Base-by-base conservation (phyloP, 495 filamentous ascomycete genomes). In the Penicillium robsamsonii region DNA sequence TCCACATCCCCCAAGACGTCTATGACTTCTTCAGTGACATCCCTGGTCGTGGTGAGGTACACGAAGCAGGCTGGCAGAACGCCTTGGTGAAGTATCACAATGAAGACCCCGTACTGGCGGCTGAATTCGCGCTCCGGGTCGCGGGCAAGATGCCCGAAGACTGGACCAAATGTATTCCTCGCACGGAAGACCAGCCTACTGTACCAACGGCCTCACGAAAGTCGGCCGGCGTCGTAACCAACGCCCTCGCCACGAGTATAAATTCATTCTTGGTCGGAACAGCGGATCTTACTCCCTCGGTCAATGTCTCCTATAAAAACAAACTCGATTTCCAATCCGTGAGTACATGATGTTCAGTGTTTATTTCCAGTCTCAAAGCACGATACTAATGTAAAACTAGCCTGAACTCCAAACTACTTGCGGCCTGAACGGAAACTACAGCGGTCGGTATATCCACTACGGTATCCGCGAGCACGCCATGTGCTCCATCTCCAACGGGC, bases 401-500 rank as follows among this genome's bases (percentile, higher is more conserved):
- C 30, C 30, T 11, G 30, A 33, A 33, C 30, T 33, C 30, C 30
- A 33, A 33, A 33, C 30, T 33, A 11, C 30, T 33, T 33, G 30
- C 11, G 30, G 30, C 11, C 30, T 33, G 73, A 81, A 30, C 27
- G 48, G 48, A 17, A 33, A 41, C 30, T 51, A 51, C 11, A 51
- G 33, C 17, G 75, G 77, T 22, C 68, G 78, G 8, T 79, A 79
- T 57, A 73, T 82, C 30, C 78, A 74, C 56, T 79, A 72, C 46
- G 79, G 79, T 24, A 74, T 82, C 17, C 66, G 77, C 24, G 79
- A 82, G 54, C 78, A 81, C 58, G 78, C 78, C 29, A 81, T 81
- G 79, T 67, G 67, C 10, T 63, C 75, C n/a, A 70, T 81, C 11
- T 68, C 75, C 9, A 81, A 80, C 53, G 77, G 77, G 4, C 61